Percentiles rank a stretch among this genome's conserved stretches.
Conservation (phyloP, 495 filamentous ascomycete species). For the Aspergillus taichungensis region DNA sequence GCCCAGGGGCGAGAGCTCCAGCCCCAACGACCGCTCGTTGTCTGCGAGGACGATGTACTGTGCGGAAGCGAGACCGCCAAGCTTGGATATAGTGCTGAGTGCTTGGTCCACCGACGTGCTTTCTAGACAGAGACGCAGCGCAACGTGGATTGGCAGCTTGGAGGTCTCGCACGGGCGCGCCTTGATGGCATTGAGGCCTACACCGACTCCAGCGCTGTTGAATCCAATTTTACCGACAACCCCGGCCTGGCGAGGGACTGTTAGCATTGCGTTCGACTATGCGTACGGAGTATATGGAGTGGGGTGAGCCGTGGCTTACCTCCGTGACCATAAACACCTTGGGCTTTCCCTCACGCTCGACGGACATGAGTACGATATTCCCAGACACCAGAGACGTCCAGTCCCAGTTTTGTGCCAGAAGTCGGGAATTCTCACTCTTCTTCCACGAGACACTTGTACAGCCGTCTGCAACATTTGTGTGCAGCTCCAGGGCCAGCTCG, state of each 20-base stretch:
- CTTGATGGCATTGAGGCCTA: constrained; percentile 59
- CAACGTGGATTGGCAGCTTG: constrained; percentile 54
- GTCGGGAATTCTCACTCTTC: constrained; percentile 24
- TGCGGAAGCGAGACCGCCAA: constrained; percentile 50
- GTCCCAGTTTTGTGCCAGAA: constrained; percentile 64
- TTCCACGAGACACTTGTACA: constrained; percentile 54
- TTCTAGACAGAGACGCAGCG: constrained; percentile 51
- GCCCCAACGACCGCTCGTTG: constrained; percentile 38
- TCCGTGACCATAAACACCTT: constrained; percentile 42
- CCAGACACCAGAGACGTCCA: constrained; percentile 39
- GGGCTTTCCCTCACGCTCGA: constrained; percentile 40
- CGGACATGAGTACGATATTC: constrained; percentile 47
- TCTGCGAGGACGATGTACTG: constrained; percentile 57
- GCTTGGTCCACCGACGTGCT: constrained; percentile 43
- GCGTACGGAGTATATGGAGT: background rate
- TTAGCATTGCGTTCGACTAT: background rate
- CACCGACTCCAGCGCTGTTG: constrained; percentile 54
- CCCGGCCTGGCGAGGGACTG: constrained; percentile 40
- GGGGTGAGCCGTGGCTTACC: constrained; percentile 8
- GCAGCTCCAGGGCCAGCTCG: constrained; percentile 56
- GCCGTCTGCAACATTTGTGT: constrained; percentile 41
- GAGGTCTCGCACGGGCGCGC: constrained; percentile 46
- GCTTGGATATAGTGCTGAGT: constrained; percentile 33
- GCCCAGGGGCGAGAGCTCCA: constrained; percentile 52
- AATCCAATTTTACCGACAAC: constrained; percentile 68